phyloP scores from a whole-genome alignment of 768 basidiomycete genomes.

The Mycena alexandri region DNA sequence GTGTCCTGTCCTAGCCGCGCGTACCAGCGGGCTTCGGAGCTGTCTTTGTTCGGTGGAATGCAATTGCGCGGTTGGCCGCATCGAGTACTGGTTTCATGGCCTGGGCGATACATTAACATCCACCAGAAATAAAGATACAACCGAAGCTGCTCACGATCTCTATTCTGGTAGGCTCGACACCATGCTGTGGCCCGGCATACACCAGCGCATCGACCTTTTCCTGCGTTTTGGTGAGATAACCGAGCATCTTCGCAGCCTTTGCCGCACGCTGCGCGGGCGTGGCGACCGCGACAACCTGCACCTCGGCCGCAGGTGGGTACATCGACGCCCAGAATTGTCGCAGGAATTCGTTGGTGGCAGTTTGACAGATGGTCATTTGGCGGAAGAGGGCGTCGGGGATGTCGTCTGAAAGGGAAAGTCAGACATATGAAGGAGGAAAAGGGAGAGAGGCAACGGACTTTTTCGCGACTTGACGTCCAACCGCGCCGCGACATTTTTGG shows the following conservation, averaged over 20 bases:
- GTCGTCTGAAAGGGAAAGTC: slow-evolving; percentile 64
- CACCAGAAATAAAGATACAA: slow-evolving; percentile 4
- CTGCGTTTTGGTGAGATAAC: slow-evolving; percentile 81
- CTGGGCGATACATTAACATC: slow-evolving; percentile 50
- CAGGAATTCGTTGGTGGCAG: slow-evolving; percentile 94
- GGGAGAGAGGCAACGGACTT: slow-evolving; percentile 56
- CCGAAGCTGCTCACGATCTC: slow-evolving; percentile 65
- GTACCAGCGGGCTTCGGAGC: slow-evolving; percentile 46
- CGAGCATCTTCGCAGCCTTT: slow-evolving; percentile 90
- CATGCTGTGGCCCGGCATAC: slow-evolving; percentile 66
- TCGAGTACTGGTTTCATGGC: slow-evolving; percentile 82
- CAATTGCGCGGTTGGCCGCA: slow-evolving; percentile 80
- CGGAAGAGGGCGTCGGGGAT: slow-evolving; percentile 84
- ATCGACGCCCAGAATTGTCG: slow-evolving; percentile 95
- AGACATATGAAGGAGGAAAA: neutral
- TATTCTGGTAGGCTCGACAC: slow-evolving; percentile 72
- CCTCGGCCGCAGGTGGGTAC: slow-evolving; percentile 78
- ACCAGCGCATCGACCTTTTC: slow-evolving; percentile 89
- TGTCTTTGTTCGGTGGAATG: slow-evolving; percentile 60
- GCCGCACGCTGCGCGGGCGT: slow-evolving; percentile 78
- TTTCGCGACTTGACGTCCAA: slow-evolving; percentile 75
- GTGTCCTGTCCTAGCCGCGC: slow-evolving; percentile 42
- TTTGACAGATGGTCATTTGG: slow-evolving; percentile 91
- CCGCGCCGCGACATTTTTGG: slow-evolving; percentile 80
- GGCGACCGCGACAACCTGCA: slow-evolving; percentile 60